phyloP scores from a whole-genome alignment of 2,329 filamentous ascomycete genomes.

The Calonectria multiphialidica region DNA sequence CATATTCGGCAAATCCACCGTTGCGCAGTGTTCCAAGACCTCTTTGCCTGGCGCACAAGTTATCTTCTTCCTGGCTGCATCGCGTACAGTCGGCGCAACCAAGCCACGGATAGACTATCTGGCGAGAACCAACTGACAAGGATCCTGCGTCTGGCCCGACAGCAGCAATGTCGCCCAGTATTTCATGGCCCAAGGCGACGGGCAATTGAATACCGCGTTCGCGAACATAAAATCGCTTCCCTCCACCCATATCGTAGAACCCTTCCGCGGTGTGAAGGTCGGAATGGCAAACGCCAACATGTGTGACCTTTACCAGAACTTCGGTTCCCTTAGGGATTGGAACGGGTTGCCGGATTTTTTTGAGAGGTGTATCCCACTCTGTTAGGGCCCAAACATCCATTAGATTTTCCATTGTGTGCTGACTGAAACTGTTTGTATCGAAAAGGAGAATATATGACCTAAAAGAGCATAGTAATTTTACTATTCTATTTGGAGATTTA shows the following conservation, averaged over 20 bases:
- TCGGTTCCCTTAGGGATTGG: conserved; percentile 18
- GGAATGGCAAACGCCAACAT: conserved; percentile 28
- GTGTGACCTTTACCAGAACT: conserved; percentile 18
- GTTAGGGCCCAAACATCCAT: conserved; percentile 28
- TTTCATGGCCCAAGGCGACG: conserved; percentile 20
- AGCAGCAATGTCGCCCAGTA: conserved; percentile 19
- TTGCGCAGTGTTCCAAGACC: conserved; percentile 21
- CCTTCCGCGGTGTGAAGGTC: conserved; percentile 28
- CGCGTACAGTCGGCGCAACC: conserved; percentile 21
- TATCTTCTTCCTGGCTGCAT: conserved; percentile 26
- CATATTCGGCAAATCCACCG: conserved; percentile 24
- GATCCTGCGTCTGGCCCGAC: conserved; percentile 12
- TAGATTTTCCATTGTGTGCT: background rate
- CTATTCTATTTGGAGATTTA: too few species aligned
- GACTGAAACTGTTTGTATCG: too few species aligned
- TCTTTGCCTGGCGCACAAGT: conserved; percentile 16
- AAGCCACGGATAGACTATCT: conserved; percentile 27
- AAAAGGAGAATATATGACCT: too few species aligned
- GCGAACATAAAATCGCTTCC: conserved; percentile 24
- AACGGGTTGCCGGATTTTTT: conserved; percentile 23
- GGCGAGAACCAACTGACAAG: conserved; percentile 10
- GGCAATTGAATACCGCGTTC: conserved; percentile 28
- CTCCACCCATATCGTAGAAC: conserved; percentile 23
- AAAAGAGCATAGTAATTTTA: too few species aligned
- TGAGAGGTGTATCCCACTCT: conserved; percentile 19